A percentile compares a stretch with the other conserved stretches of the same genome.
Evolutionary conservation across 148 eudicot species (phyloP).

Genomic region (Vaccinium corymbosum): DNA sequence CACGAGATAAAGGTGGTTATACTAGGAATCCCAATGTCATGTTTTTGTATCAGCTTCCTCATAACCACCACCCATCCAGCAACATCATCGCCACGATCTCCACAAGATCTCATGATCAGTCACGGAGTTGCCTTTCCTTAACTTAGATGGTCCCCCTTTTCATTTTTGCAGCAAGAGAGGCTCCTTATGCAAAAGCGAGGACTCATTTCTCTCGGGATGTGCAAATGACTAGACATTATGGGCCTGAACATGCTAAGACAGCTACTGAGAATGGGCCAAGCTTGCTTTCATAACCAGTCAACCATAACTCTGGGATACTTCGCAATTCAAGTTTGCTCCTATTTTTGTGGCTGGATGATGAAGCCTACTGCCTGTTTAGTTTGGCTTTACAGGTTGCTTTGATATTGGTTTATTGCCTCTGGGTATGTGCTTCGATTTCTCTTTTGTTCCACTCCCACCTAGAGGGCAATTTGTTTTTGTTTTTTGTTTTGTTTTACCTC

Average conservation of each 20-base stretch:
- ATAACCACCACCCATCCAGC: not conserved
- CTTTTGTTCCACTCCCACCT: not conserved
- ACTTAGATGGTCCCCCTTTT: not conserved
- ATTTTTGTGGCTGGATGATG: conserved; percentile 20
- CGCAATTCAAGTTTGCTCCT: conserved; percentile 12
- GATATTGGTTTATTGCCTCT: not conserved
- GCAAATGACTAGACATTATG: conserved; percentile 69
- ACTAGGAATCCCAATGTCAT: not conserved
- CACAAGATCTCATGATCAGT: not conserved
- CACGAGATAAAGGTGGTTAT: not conserved
- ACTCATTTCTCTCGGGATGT: conserved; percentile 79
- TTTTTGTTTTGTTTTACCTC: no score
- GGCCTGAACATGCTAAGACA: conserved; percentile 47
- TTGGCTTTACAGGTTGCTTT: conserved; percentile 3
- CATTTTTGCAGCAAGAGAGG: conserved; percentile 66
- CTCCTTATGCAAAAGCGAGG: conserved; percentile 92
- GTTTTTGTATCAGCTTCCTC: not conserved
- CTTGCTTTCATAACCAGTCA: conserved; percentile 38
- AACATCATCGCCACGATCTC: not conserved
- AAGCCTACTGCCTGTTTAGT: not conserved
- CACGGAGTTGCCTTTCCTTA: not conserved
- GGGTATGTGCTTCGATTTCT: not conserved
- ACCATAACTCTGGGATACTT: not conserved
- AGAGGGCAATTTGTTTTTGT: not conserved
- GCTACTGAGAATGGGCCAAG: conserved; percentile 97